Base-by-base conservation (phyloP, 2,329 filamentous ascomycete genomes). In the Macrophomina phaseolina region DNA sequence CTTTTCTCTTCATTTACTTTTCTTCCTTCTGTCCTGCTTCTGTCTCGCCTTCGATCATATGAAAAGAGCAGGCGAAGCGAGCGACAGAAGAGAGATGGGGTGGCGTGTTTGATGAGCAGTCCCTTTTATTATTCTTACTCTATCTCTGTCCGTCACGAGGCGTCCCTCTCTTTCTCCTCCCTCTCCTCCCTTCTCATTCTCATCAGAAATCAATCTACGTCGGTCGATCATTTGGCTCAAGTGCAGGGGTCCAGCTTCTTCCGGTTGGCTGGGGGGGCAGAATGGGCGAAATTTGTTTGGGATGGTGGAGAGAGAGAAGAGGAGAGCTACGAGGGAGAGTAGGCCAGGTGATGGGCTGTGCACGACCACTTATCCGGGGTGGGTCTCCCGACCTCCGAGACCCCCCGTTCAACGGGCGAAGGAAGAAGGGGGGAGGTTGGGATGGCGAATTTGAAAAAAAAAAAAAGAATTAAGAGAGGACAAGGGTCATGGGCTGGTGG, bases 101-200 rank as follows among this genome's bases (percentile, higher is more conserved):
- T 55, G 51, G 51, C 51, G 51, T 55, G 51, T 36, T 58, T 45
- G 36, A 58, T 38, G 53, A 38, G 53, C 51, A 34, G 36, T 32
- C 51, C 51, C 32, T 55, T 8, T 38, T 23, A 23, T 23, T 23
- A 23, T 23, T 23, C 23, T 23, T 23, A 23, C 23, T 23, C 23
- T 23, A 23, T 23, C 23, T 23, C 3, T 23, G 23, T 55, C 38
- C 51, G 51, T 55, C 51, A 55, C 51, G 51, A 55, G 51, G 34
- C 51, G 28, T 23, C 14, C 49, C 49, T 32, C 49, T 16, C 11
- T 30, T 30, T 30, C 49, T 53, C 32, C 30, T 34, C 49, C 49
- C 32, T 53, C n/a, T 30, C 49, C 34, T n/a, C 3, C 49, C n/a
- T 55, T 32, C 51, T 55, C 34, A 7, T 3, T 34, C n/a, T 38